Conservation (phyloP, 1,284 basidiomycete species). For the Cryptococcus jaspeensis region DNA sequence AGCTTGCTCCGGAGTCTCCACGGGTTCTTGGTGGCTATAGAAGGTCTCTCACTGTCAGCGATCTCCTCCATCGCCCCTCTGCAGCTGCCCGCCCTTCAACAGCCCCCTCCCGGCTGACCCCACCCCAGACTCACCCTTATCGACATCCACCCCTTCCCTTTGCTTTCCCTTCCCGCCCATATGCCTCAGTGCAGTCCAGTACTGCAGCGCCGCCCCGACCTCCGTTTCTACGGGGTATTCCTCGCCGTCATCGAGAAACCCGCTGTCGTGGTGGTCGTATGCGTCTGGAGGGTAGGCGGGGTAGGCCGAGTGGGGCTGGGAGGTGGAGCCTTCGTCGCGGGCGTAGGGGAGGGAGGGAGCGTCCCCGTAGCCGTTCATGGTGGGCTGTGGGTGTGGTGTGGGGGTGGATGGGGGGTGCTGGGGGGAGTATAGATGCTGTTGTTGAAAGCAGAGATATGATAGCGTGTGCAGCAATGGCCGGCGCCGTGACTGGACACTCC, state of each 20-base stretch:
- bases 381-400: neutral
- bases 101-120: neutral
- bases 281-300: neutral
- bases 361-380: slow-evolving; percentile 14
- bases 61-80: neutral
- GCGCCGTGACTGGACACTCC: no score
- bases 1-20: slow-evolving; percentile 83
- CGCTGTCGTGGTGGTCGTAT: slow-evolving; percentile 4
- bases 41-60: neutral
- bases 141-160: slow-evolving; percentile 34
- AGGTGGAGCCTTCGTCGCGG: slow-evolving; percentile 47
- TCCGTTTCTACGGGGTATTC: slow-evolving; percentile 23
- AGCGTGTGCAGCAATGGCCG: neutral
- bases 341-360: slow-evolving; percentile 43
- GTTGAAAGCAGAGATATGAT: neutral
- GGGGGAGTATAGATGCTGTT: neutral
- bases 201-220: slow-evolving; percentile 41
- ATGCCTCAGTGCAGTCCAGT: slow-evolving; percentile 50
- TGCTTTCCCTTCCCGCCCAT: slow-evolving; percentile 36
- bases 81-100: neutral
- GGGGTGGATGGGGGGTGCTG: neutral
- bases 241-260: slow-evolving; percentile 23
- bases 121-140: slow-evolving; percentile 24
- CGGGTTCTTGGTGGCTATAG: slow-evolving; percentile 25
- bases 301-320: slow-evolving; percentile 41